Evolutionary conservation across 1,284 basidiomycete species (phyloP).

Genomic region (Inonotus obliquus): DNA sequence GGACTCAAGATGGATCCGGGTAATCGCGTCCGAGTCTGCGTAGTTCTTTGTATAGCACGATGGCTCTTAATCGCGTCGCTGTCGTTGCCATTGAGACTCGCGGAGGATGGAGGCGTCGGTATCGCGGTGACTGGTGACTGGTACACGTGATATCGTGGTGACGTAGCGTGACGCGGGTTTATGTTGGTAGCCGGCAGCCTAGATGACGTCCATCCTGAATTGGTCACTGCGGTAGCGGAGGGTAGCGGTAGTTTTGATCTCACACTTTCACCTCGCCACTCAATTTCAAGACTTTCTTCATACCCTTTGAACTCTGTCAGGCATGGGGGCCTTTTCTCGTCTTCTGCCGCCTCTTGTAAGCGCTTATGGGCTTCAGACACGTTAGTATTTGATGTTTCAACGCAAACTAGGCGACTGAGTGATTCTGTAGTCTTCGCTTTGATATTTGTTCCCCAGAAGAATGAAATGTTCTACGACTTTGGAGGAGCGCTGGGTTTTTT

Average conservation of each 20-base stretch:
- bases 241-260: too few species aligned
- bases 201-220: too few species aligned
- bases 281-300: neutral
- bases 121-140: neutral
- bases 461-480: constrained; percentile 56
- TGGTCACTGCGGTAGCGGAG: too few species aligned
- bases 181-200: too few species aligned
- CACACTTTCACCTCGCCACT: neutral
- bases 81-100: constrained; percentile 33
- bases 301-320: neutral
- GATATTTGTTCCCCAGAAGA: constrained; percentile 52
- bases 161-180: neutral
- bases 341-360: constrained; percentile 33
- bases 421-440: constrained; percentile 39
- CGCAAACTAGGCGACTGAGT: neutral
- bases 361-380: constrained; percentile 36
- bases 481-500: constrained; percentile 66
- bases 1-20: constrained; percentile 65
- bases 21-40: constrained; percentile 74
- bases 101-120: too few species aligned
- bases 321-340: constrained; percentile 36
- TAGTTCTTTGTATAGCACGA: constrained; percentile 74
- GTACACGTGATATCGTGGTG: neutral
- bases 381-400: constrained; percentile 23
- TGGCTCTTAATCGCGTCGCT: constrained; percentile 48